A percentile compares a stretch with the other conserved stretches of the same genome.
Evolutionary conservation across 495 filamentous ascomycete genomes (phyloP).

Genomic region (Penicillium bovifimosum): DNA sequence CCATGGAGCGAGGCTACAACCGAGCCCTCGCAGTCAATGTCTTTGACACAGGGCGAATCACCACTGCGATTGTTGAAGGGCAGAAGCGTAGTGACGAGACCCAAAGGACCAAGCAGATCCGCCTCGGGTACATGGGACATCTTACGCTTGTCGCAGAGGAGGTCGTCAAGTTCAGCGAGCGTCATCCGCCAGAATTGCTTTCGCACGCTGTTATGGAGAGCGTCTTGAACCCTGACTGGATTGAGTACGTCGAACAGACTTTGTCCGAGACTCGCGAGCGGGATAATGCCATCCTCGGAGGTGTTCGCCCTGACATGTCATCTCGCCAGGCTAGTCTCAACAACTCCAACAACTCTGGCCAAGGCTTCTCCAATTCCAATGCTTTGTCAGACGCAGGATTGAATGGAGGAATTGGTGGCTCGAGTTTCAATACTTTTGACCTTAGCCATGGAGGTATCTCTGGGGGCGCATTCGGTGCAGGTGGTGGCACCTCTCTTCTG

Average conservation of each 20-base stretch:
- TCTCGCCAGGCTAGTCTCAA: conserved; percentile 61
- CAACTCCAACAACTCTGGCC: conserved; percentile 52
- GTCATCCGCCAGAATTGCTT: conserved; percentile 82
- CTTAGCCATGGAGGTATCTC: conserved; percentile 60
- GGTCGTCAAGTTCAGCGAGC: conserved; percentile 96
- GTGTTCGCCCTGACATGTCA: conserved; percentile 84
- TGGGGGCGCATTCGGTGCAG: conserved; percentile 60
- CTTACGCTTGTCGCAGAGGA: conserved; percentile 96
- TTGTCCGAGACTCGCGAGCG: conserved; percentile 91
- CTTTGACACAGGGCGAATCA: conserved; percentile 84
- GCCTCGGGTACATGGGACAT: conserved; percentile 98
- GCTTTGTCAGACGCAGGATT: conserved; percentile 74
- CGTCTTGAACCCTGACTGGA: conserved; percentile 83
- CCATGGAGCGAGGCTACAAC: conserved; percentile 95
- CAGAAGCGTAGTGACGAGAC: conserved; percentile 81
- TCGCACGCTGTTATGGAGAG: conserved; percentile 80
- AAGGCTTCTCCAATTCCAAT: conserved; percentile 56
- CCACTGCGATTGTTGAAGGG: conserved; percentile 84
- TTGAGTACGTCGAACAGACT: conserved; percentile 90
- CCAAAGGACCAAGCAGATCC: conserved; percentile 74
- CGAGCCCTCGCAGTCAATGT: conserved; percentile 87
- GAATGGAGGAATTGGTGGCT: conserved; percentile 47
- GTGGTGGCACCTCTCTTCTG: conserved; percentile 64
- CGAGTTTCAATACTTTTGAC: conserved; percentile 71
- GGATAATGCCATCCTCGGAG: conserved; percentile 97